These are phyloP conservation scores for Thermothelomyces thermophilus DNA, from an alignment of 2,329 filamentous ascomycete species.

Conservation along the genomic window DNA sequence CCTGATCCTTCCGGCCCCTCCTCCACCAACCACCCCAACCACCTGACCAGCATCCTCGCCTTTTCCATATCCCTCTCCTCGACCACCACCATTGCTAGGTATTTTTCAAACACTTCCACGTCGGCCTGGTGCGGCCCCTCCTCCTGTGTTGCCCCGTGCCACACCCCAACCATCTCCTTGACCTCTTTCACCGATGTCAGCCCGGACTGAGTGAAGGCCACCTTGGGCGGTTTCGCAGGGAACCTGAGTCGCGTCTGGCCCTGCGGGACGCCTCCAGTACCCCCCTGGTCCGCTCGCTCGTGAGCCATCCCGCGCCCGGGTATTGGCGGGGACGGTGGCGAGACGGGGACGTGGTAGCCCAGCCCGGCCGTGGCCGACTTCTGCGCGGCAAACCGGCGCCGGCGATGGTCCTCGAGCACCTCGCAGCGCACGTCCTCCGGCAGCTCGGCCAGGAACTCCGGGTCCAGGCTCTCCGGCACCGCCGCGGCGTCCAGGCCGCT, in stretches of 20 bases:
- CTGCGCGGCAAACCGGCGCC: conserved; percentile 54
- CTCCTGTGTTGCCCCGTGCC: conserved; percentile 63
- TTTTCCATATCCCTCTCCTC: conserved; percentile 80
- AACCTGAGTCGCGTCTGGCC: conserved; percentile 47
- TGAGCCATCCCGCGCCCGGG: too few species aligned
- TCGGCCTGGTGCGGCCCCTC: conserved; percentile 78
- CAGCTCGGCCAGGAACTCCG: conserved; percentile 72
- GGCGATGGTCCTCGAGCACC: conserved; percentile 67
- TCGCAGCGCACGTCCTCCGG: conserved; percentile 75
- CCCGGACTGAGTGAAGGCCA: conserved; percentile 39
- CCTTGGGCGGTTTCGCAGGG: conserved; percentile 38
- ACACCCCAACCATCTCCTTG: conserved; percentile 65
- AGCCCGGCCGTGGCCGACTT: too few species aligned
- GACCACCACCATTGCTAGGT: conserved; percentile 62
- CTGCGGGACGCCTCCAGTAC: too few species aligned
- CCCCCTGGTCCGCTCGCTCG: too few species aligned
- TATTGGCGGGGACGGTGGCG: too few species aligned
- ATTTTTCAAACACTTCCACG: conserved; percentile 65
- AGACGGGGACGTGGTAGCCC: too few species aligned
- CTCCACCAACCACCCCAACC: conserved; percentile 52
- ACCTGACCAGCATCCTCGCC: conserved; percentile 82
- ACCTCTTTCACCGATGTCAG: conserved; percentile 51
- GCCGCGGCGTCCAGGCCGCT: conserved; percentile 22
- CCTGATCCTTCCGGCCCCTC: conserved; percentile 35
- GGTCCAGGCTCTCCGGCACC: conserved; percentile 46